Evolutionary conservation across 2,329 filamentous ascomycete species (phyloP).

Genomic region (Talaromyces sp.): DNA sequence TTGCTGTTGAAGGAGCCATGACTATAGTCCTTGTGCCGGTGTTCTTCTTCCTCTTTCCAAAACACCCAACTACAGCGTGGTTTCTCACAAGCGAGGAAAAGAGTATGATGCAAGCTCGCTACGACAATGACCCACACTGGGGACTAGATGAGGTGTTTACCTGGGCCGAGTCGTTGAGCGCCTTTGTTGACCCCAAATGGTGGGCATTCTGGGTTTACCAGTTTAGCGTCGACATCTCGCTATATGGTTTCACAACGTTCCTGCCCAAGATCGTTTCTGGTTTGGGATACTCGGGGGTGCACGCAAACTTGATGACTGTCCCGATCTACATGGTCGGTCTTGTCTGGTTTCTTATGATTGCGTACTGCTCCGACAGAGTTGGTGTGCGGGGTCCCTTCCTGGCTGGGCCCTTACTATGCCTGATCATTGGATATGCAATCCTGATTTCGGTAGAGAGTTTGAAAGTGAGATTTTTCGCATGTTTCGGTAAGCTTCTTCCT

Average conservation of each 20-base stretch:
- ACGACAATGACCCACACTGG: conserved; percentile 30
- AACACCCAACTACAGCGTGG: conserved; percentile 30
- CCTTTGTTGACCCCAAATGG: conserved; percentile 28
- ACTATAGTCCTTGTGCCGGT: conserved; percentile 26
- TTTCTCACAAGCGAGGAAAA: conserved; percentile 25
- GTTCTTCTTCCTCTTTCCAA: conserved; percentile 18
- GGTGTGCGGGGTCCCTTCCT: conserved; percentile 14
- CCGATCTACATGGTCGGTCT: conserved; percentile 19
- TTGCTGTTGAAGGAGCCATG: conserved; percentile 29
- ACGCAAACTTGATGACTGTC: conserved; percentile 20
- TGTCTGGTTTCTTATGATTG: conserved; percentile 15
- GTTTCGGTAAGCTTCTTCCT: conserved; percentile 12
- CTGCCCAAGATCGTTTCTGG: conserved; percentile 18
- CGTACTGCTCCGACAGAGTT: conserved; percentile 17
- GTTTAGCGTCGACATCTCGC: conserved; percentile 28
- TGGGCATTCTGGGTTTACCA: conserved; percentile 34
- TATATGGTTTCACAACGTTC: conserved; percentile 21
- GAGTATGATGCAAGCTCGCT: conserved; percentile 29
- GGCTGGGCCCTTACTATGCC: conserved; percentile 13
- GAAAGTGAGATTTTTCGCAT: conserved; percentile 16
- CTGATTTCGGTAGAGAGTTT: conserved; percentile 13
- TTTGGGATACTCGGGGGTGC: conserved; percentile 17
- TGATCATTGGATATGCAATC: conserved; percentile 18
- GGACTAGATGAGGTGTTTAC: conserved; percentile 29
- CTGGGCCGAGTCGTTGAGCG: conserved; percentile 26